A percentile compares a stretch with the other conserved stretches of the same genome.
These are phyloP conservation scores for Plasmodium adleri DNA, from an alignment of 169 alveolate species.

Conservation along the genomic window DNA sequence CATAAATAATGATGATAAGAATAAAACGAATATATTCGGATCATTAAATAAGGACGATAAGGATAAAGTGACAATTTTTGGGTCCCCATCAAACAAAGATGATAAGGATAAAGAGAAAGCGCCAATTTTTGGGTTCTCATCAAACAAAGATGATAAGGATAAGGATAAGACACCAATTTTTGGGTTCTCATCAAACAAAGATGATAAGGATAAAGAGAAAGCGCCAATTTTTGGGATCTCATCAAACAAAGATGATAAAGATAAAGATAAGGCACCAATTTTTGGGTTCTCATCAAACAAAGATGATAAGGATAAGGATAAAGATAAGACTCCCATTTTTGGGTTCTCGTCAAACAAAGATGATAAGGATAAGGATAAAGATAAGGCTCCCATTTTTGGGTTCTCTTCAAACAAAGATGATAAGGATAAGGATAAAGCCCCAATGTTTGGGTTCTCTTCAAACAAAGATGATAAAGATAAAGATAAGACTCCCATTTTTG, in stretches of 20 bases:
- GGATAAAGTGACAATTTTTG: neutral
- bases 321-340: neutral
- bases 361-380: neutral
- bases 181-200: neutral
- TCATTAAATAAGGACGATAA: neutral
- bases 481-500: conserved; percentile 1
- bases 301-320: neutral
- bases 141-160: neutral
- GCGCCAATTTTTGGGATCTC: conserved; percentile 2
- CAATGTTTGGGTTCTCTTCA: too few species aligned
- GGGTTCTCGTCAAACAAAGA: neutral
- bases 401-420: neutral
- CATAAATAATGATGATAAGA: neutral
- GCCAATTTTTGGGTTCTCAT: neutral
- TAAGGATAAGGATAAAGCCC: neutral
- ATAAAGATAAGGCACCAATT: neutral
- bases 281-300: neutral
- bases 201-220: conserved; percentile 6
- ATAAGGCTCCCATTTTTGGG: neutral
- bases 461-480: neutral
- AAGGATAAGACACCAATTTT: neutral
- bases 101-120: neutral
- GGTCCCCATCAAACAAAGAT: neutral
- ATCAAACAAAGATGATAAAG: neutral
- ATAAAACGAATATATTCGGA: neutral